Evolutionary conservation across 331 rosid species (phyloP), one percentile per base, ranked within the genome.

Genomic region (Malus hybrid): DNA sequence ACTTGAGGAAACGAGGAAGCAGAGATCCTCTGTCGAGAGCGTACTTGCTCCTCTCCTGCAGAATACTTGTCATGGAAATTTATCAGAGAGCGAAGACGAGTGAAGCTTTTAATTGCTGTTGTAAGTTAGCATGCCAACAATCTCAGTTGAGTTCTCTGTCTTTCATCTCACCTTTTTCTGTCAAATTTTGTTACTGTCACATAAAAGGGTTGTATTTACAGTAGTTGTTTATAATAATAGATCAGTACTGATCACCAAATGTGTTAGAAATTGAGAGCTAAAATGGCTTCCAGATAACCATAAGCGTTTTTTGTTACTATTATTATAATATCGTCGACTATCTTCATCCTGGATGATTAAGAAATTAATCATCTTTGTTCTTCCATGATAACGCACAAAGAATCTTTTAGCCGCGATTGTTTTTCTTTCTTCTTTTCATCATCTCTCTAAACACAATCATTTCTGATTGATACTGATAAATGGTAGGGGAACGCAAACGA

Each of bases 41-140:
- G 61, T 80, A 61, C 89, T 90, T 39, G 74, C 92, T 80, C 96
- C 96, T 4, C 78, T 92, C 15, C 93, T 92, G 79, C 81, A 72
- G 64, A 67, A 70, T 78, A 82, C 75, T 46, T 59, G 32, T 81
- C 71, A 56, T 73, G 86, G 80, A 83, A 66, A 76, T 59, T 69
- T 50, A 79, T 73, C 78, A 31, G 82, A 81, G 72, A 79, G 73
- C 59, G 68, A 22, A 78, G 85, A 79, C 67, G 75, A 78, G 70
- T 79, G 78, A 82, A 69, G 73, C 80, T 72, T 70, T 42, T 68
- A 34, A 42, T 69, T 46, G 46, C 62, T 56, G 32, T 62, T 76
- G 69, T 71, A 73, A 82, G 82, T 82, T 82, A 56, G 80, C 77
- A 61, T 60, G 31, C n/a, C 22, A 24, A 39, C 71, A 76, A 50